A percentile compares a stretch with the other conserved stretches of the same genome.
These are phyloP conservation scores for Hyphopichia fennica DNA, from an alignment of 1,139 yeast genomes.

Conservation along the genomic window DNA sequence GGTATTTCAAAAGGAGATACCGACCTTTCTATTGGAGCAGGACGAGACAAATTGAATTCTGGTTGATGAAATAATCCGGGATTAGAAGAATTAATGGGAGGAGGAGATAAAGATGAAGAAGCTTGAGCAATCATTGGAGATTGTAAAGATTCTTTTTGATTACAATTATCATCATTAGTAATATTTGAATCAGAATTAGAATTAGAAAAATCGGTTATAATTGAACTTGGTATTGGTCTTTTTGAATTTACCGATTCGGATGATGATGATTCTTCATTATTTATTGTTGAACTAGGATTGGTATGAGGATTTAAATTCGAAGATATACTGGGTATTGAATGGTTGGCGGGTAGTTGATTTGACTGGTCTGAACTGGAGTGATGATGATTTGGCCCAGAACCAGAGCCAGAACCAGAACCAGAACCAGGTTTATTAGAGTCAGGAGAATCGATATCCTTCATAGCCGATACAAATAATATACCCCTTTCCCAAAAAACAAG, in stretches of 20 bases:
- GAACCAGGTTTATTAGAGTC: background rate
- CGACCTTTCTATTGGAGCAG: conserved; percentile 14
- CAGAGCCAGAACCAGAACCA: too few species aligned
- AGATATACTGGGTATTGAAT: background rate
- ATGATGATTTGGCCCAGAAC: background rate
- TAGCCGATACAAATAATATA: background rate
- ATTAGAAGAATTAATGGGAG: background rate
- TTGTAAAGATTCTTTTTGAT: background rate
- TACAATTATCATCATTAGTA: background rate
- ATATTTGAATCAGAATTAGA: background rate
- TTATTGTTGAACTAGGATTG: background rate
- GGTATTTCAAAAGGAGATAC: conserved; percentile 20
- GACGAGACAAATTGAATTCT: conserved; percentile 22
- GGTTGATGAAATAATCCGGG: conserved; percentile 20
- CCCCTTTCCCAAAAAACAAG: background rate
- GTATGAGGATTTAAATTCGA: conserved; percentile 1
- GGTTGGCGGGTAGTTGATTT: background rate
- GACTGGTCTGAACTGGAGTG: background rate
- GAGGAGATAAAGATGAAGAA: background rate
- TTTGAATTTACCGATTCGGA: too few species aligned
- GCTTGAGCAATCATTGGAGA: conserved; percentile 1
- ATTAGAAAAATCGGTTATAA: background rate
- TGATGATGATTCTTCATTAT: background rate
- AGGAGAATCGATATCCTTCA: background rate
- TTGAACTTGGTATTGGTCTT: background rate